Conservation (phyloP, 164 flowering plant species). For the Piper betle region DNA sequence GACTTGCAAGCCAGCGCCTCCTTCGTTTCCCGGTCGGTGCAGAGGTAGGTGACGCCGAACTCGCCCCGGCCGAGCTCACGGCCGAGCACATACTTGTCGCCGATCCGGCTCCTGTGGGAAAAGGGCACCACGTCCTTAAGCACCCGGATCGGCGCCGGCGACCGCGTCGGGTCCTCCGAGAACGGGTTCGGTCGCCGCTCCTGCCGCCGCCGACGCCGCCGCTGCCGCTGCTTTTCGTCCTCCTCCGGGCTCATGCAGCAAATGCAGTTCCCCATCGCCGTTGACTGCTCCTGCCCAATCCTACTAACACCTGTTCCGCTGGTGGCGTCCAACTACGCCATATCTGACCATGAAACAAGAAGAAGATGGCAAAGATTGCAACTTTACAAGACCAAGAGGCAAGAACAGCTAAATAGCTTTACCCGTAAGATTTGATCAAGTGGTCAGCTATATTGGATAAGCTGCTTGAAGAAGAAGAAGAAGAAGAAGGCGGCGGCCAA, state of each 20-base stretch:
- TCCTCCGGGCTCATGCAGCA: conserved; percentile 30
- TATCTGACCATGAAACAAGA: not conserved
- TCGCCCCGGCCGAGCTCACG: conserved; percentile 94
- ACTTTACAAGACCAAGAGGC: too few relatives aligned
- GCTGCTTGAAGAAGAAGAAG: too few relatives aligned
- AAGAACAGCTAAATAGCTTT: too few relatives aligned
- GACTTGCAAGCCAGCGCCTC: conserved; percentile 81
- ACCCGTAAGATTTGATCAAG: too few relatives aligned
- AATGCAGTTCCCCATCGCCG: conserved; percentile 34
- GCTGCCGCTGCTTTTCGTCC: conserved; percentile 2
- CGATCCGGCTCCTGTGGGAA: conserved; percentile 42
- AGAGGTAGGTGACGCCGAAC: conserved; percentile 85
- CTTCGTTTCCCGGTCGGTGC: conserved; percentile 65
- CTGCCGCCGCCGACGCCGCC: not conserved
- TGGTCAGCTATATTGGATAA: too few relatives aligned
- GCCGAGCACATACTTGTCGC: conserved; percentile 77
- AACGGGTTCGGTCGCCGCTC: conserved; percentile 50
- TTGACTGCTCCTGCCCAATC: not conserved
- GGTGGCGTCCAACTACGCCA: not conserved
- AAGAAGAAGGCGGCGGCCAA: too few relatives aligned
- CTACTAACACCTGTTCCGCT: not conserved
- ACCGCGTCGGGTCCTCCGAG: conserved; percentile 21
- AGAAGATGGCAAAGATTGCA: not conserved
- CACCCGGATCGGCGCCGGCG: conserved; percentile 65
- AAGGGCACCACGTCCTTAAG: conserved; percentile 54